These are phyloP conservation scores for Neurospora crassa DNA, from an alignment of 2,329 filamentous ascomycete genomes.

Conservation along the genomic window DNA sequence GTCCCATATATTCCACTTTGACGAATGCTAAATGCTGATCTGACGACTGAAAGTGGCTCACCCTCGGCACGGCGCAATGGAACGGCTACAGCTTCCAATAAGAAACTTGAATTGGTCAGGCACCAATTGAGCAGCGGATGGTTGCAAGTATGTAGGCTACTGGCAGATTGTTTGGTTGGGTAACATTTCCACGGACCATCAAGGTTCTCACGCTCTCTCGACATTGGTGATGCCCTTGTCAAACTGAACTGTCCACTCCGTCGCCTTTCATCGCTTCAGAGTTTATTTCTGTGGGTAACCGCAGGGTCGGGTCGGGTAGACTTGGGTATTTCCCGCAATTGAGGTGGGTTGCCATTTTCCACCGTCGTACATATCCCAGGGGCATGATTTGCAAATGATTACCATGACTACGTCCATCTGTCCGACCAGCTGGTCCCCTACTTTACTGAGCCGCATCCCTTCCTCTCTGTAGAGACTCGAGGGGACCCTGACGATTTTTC, in stretches of 20 bases:
- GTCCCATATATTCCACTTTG: not conserved
- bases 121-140: not conserved
- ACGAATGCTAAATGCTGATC: not conserved
- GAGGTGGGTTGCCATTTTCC: not conserved
- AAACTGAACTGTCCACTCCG: not conserved
- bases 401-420: not conserved
- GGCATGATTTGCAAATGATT: not conserved
- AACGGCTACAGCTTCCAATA: not conserved
- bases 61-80: not conserved
- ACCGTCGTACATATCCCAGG: not conserved
- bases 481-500: not conserved
- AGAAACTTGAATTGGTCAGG: not conserved
- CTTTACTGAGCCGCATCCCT: not conserved
- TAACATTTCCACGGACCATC: not conserved
- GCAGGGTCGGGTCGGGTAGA: not conserved
- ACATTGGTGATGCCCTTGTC: not conserved
- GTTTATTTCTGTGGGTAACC: not conserved
- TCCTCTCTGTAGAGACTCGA: not conserved
- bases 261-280: not conserved
- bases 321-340: not conserved
- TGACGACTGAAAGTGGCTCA: not conserved
- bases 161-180: not conserved
- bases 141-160: not conserved
- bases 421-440: not conserved
- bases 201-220: not conserved